Conservation (phyloP, 2,329 filamentous ascomycete species). For the Metarhizium robertsii region DNA sequence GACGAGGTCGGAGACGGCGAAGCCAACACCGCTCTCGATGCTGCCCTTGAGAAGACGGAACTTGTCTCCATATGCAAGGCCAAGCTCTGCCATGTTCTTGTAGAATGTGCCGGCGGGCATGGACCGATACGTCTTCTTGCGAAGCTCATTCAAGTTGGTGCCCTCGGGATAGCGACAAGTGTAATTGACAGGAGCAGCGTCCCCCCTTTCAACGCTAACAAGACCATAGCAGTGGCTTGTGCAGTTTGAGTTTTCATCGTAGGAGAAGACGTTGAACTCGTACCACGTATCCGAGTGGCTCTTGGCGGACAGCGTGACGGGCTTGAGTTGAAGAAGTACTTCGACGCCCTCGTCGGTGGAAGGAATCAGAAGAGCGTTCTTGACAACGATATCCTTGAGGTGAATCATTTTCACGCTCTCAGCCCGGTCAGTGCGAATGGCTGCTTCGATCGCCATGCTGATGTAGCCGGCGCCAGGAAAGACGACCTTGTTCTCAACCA, state of each 20-base stretch:
- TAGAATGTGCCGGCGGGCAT: conserved; percentile 11
- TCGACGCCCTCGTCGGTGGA: conserved; percentile 15
- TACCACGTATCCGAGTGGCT: conserved; percentile 14
- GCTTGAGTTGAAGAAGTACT: conserved; percentile 12
- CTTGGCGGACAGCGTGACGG: conserved; percentile 11
- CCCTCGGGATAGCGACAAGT: neutral
- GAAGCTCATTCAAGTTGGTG: conserved; percentile 7
- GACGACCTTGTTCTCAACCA: conserved; percentile 18
- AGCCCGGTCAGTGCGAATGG: conserved; percentile 8
- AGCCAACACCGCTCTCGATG: conserved; percentile 5
- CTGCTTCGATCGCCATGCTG: conserved; percentile 21
- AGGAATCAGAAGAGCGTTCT: conserved; percentile 13
- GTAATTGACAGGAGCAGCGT: too few relatives aligned
- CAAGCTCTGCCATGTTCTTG: conserved; percentile 14
- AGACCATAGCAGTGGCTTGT: conserved; percentile 14
- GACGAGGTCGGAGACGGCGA: conserved; percentile 5
- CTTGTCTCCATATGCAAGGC: conserved; percentile 14
- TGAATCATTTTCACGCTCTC: conserved; percentile 11
- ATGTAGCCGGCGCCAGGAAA: conserved; percentile 27
- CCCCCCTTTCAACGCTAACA: too few relatives aligned
- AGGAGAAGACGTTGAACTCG: conserved; percentile 16
- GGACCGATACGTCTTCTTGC: conserved; percentile 14
- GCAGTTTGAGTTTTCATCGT: conserved; percentile 15
- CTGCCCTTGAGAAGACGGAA: conserved; percentile 12
- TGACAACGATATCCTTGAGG: conserved; percentile 14